Evolutionary conservation across 176 grass and related monocot genomes (phyloP).

Genomic region (Oryza nivara): DNA sequence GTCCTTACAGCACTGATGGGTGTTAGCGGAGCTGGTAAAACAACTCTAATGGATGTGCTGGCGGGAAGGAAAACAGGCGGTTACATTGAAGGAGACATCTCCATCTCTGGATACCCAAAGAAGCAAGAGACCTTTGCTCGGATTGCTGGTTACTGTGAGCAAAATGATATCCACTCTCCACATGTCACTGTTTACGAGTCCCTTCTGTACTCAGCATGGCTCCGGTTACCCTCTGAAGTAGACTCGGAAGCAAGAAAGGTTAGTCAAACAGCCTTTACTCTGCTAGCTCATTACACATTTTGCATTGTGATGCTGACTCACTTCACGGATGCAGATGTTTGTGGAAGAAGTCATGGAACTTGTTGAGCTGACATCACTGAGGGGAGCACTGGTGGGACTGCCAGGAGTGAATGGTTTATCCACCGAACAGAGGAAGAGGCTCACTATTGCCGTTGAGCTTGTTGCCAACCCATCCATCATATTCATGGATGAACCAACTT

Average conservation of each 20-base stretch:
- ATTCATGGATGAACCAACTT: conserved; percentile 97
- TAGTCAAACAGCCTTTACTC: conserved; percentile 1
- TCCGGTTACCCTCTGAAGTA: conserved; percentile 76
- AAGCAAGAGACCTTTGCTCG: conserved; percentile 96
- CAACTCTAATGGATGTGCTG: conserved; percentile 95
- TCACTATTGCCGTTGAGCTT: conserved; percentile 92
- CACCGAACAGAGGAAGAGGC: conserved; percentile 87
- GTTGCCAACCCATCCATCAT: conserved; percentile 95
- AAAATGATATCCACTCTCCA: conserved; percentile 96
- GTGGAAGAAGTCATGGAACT: conserved; percentile 92
- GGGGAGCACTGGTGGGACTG: conserved; percentile 80
- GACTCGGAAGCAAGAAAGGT: conserved; percentile 82
- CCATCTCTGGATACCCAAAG: conserved; percentile 91
- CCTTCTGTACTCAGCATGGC: conserved; percentile 93
- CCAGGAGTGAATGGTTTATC: conserved; percentile 95
- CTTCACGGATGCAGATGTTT: conserved; percentile 67
- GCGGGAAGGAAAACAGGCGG: conserved; percentile 89
- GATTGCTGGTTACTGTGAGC: conserved; percentile 92
- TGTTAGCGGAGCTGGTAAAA: conserved; percentile 90
- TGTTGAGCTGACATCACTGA: conserved; percentile 73
- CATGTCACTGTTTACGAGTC: conserved; percentile 96
- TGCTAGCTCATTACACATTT: neutral
- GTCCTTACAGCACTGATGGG: conserved; percentile 97
- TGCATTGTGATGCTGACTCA: conserved; percentile 7
- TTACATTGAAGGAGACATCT: conserved; percentile 83